Base-by-base conservation (phyloP, 106 monocot genomes). In the Apostasia shenzhenica region DNA sequence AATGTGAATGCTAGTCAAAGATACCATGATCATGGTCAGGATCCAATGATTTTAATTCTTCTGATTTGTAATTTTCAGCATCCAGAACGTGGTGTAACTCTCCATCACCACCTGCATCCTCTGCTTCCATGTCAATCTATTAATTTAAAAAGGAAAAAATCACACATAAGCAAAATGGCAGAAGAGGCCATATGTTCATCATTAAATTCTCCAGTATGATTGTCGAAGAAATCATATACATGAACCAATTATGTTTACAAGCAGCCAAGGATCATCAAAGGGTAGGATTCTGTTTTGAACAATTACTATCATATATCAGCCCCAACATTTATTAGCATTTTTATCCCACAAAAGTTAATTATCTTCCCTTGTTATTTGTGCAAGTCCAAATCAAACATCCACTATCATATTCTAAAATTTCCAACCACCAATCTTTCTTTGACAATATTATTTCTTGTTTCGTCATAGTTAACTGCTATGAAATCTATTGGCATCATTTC, bases 51-150 rank as follows among this genome's bases (percentile, higher is more conserved):
- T 68, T 56, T 65, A 65, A 10, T 46, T 74, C 76, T 14, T 40
- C 12, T 42, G 41, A 66, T 53, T 61, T 58, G 9, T 2, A 6
- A 70, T 48, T 67, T 55, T 82, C 74, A 51, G 61, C 70, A 59
- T 82, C 75, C 41, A 54, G 69, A 10, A 46, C 43, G 40, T 62
- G 70, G 47, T 39, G 40, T 57, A 54, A 64, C 44, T 75, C 75
- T 75, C 66, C 79, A 69, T 75, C 82, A 66, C 42, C 76, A 46
- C 66, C 68, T n/a, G 67, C 48, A 81, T 92, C 95, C 57, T 89
- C 92, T 44, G 70, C 81, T 48, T 97, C 95, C 95, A 97, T 97
- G 48, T 97, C 95, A 10, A 97, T 92, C 95, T 97, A 59, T 68
- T 43, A 46, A 42, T 37, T 49, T 54, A 54, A 43, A 53, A 39